phyloP scores from a whole-genome alignment of 305 asterid genomes.

The Rubia balearica region DNA sequence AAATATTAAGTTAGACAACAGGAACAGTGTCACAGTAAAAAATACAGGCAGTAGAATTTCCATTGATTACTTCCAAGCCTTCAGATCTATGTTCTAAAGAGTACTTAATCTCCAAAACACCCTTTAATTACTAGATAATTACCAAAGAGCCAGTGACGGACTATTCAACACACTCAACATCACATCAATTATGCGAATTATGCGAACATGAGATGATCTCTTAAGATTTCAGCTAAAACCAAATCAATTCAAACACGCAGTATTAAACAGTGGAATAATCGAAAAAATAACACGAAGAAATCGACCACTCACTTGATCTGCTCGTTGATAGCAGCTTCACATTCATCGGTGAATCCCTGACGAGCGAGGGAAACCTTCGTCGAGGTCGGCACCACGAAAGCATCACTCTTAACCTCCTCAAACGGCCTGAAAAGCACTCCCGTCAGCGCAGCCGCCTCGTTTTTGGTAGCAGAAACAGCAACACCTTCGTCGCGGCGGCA shows the following conservation, averaged over 20 bases:
- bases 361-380: conserved; percentile 57
- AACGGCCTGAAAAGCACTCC: conserved; percentile 80
- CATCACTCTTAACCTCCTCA: conserved; percentile 66
- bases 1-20: conserved; percentile 11
- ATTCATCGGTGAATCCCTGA: conserved; percentile 40
- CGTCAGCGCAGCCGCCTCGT: conserved; percentile 29
- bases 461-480: conserved; percentile 27
- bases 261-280: neutral
- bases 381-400: conserved; percentile 40
- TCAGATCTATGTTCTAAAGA: neutral
- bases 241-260: neutral
- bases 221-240: neutral
- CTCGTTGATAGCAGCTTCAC: conserved; percentile 71
- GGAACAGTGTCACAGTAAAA: too few species aligned
- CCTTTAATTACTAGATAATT: neutral
- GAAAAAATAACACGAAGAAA: neutral
- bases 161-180: neutral
- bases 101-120: neutral
- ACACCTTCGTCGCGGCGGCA: conserved; percentile 26
- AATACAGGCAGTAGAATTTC: neutral
- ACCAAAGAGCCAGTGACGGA: neutral
- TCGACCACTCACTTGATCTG: conserved; percentile 62
- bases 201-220: neutral
- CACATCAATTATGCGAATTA: neutral
- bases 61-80: neutral